Evolutionary conservation across 257 asterid species (phyloP), one percentile per base, ranked within the genome.

Genomic region (Solanum lignicaule): DNA sequence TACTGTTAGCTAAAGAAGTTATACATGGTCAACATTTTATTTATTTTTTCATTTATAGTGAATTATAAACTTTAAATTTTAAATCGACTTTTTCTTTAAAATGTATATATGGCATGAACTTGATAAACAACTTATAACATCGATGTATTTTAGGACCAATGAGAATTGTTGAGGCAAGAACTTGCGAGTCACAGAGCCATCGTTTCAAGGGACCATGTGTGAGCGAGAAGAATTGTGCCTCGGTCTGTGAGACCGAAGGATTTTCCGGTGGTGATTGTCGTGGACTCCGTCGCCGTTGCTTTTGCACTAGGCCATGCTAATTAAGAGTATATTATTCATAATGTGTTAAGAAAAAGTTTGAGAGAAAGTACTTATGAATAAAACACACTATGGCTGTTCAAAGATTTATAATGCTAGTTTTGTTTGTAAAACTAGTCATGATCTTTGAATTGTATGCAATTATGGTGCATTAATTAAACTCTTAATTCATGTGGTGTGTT

Each of bases 211-310:
- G 96, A 74, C 4, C 78, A 0, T 94, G 96, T 82, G 10, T 36
- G 20, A 89, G 95, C 13, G 31, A 32, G 16, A 87, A 78, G 75
- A 92, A 93, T 90, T 93, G 96, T 86, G 91, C 48, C 9, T 32
- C 90, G 0, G 92, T 93, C 29, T 93, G 96, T 82, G 65, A 85
- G 85, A 78, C 85, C 0, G 95, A 92, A 89, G 93, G 95, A 60
- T 94, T 92, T n/a, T 2, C 90, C 43, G 91, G 89, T 29, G 96
- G 96, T 15, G 7, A 86, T 6, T 93, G 96, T 90, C 82, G 31
- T 27, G 94, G 96, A 14, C 7, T 93, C 18, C 94, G 93, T 52
- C 94, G 93, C 88, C 96, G 94, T 36, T 92, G 94, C 87, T 90
- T 91, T 86, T 93, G 94, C 88, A 89, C 82, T 73, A 88, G 38